phyloP scores from a whole-genome alignment of 2,329 filamentous ascomycete genomes.

The Verticillium isaacii region DNA sequence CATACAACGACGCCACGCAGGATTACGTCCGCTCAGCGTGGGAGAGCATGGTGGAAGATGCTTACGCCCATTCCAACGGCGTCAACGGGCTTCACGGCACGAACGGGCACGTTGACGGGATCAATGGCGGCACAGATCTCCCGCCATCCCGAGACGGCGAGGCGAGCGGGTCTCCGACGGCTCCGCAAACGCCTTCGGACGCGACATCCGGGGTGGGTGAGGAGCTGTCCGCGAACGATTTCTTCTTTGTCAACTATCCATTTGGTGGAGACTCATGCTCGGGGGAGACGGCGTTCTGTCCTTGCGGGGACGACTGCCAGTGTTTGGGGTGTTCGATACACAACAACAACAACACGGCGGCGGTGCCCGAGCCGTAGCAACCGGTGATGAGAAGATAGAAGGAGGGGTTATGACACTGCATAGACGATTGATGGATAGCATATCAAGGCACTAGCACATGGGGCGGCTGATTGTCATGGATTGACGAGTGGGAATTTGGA shows the following conservation, averaged over 20 bases:
- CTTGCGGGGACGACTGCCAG: slow-evolving; percentile 55
- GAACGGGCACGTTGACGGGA: neutral
- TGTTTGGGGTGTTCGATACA: slow-evolving; percentile 56
- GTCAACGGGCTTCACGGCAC: slow-evolving; percentile 7
- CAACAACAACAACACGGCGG: slow-evolving; percentile 19
- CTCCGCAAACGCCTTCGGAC: slow-evolving; percentile 42
- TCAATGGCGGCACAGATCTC: slow-evolving; percentile 6
- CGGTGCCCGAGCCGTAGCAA: neutral
- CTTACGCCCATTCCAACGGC: slow-evolving; percentile 17
- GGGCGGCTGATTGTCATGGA: neutral
- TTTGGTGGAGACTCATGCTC: slow-evolving; percentile 39
- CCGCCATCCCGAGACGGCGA: slow-evolving; percentile 2
- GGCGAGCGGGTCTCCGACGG: slow-evolving; percentile 24
- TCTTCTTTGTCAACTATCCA: slow-evolving; percentile 55
- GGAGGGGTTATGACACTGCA: neutral
- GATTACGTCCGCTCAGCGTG: slow-evolving; percentile 46
- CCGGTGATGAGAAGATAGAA: neutral
- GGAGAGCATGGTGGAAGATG: slow-evolving; percentile 33
- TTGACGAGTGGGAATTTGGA: neutral
- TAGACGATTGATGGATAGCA: neutral
- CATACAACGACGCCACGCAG: slow-evolving; percentile 60
- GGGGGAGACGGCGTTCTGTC: slow-evolving; percentile 45
- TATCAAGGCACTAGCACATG: neutral
- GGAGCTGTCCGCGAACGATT: slow-evolving; percentile 49
- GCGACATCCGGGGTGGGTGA: slow-evolving; percentile 39